Evolutionary conservation across 768 basidiomycete species (phyloP).

Genomic region (Kwoniella newhampshirensis): DNA sequence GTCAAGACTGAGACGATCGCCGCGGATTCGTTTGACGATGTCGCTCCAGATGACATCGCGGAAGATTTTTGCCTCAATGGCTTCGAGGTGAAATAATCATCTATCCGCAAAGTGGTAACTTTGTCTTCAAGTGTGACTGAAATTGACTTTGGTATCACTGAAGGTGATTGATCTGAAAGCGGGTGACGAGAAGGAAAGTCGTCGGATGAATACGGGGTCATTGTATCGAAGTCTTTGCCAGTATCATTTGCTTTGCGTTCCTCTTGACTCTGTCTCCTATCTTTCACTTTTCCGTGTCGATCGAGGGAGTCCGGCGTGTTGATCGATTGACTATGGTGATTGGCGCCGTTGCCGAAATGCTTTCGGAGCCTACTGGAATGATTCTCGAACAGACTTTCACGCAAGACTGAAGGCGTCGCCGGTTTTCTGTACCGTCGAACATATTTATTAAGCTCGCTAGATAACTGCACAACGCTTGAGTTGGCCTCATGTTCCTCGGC

Average conservation of each 20-base stretch:
- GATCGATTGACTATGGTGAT: not conserved
- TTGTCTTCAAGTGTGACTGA: slow-evolving; percentile 25
- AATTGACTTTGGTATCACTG: no score
- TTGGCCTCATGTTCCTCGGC: slow-evolving; percentile 31
- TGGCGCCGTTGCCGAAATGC: not conserved
- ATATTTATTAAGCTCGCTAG: slow-evolving; percentile 9
- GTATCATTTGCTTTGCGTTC: no score
- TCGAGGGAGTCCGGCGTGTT: slow-evolving; percentile 13
- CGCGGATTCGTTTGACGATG: not conserved
- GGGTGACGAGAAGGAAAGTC: no score
- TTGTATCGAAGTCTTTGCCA: no score
- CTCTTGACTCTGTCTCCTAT: no score
- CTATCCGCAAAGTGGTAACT: slow-evolving; percentile 34
- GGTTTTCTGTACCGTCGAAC: slow-evolving; percentile 40
- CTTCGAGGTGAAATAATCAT: slow-evolving; percentile 40
- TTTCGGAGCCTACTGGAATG: slow-evolving; percentile 18
- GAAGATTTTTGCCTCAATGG: not conserved
- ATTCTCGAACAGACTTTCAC: slow-evolving; percentile 35
- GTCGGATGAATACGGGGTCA: no score
- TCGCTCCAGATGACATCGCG: not conserved
- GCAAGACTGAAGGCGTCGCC: slow-evolving; percentile 38
- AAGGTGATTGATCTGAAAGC: no score
- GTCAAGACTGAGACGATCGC: not conserved
- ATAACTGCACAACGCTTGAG: slow-evolving; percentile 13
- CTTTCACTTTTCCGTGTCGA: slow-evolving; percentile 3